Conservation (phyloP, 2,329 filamentous ascomycete species). For the Hymenotorrendiella dingleyae region DNA sequence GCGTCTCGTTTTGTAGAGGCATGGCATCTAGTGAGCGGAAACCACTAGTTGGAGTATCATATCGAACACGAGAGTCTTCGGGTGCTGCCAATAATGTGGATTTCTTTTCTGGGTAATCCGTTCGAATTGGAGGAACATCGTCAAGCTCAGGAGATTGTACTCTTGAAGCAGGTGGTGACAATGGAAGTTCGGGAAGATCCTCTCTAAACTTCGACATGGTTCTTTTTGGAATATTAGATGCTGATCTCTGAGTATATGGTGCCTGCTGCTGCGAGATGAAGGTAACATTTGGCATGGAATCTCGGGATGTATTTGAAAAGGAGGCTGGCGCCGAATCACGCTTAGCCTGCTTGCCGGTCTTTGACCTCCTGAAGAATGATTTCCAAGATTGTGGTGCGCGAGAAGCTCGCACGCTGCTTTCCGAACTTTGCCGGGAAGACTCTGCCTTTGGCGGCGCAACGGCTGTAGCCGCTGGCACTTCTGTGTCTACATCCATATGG, state of each 20-base stretch:
- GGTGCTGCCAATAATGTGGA: conserved; percentile 21
- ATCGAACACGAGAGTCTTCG: conserved; percentile 34
- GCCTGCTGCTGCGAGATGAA: conserved; percentile 14
- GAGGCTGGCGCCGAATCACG: conserved; percentile 58
- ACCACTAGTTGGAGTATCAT: conserved; percentile 44
- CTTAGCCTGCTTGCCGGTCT: conserved; percentile 36
- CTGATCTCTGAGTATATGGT: conserved; percentile 23
- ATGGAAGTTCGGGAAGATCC: conserved; percentile 78
- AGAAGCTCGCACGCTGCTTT: conserved; percentile 40
- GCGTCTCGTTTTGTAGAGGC: conserved; percentile 37
- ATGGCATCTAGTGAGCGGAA: conserved; percentile 35
- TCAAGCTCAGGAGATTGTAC: conserved; percentile 71
- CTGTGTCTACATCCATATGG: conserved; percentile 39
- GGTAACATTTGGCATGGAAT: conserved; percentile 59
- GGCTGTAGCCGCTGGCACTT: conserved; percentile 24
- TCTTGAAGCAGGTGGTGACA: conserved; percentile 80
- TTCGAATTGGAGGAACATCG: conserved; percentile 32
- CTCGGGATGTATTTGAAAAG: conserved; percentile 87
- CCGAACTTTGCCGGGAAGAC: conserved; percentile 44
- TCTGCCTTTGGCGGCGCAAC: conserved; percentile 7
- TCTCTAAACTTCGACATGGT: conserved; percentile 90
- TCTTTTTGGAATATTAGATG: conserved; percentile 55
- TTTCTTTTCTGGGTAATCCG: conserved; percentile 22
- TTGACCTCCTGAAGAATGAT: conserved; percentile 61
- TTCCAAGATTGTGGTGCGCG: conserved; percentile 49